Base-by-base conservation (phyloP, 129 eudicot genomes). In the Arctium lappa region DNA sequence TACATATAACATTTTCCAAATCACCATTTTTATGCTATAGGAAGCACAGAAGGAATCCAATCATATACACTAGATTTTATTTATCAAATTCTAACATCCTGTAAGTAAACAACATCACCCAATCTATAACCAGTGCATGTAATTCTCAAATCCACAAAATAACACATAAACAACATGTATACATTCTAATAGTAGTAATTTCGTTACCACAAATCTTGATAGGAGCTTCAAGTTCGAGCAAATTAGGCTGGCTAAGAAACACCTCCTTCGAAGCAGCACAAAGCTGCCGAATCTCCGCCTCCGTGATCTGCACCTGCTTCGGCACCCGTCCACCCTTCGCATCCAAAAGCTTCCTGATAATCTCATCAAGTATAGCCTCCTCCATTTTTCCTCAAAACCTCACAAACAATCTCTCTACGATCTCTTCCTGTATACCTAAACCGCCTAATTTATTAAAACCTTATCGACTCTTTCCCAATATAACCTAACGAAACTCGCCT, bases 211-310 rank as follows among this genome's bases (percentile, higher is more conserved):
- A 92, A 76, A 92, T 92, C 88, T 92, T 92, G 46, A 92, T 92
- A 34, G 97, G 97, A 86, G 97, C 97, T 81, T 92, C 97, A 31
- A 92, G 93, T 79, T 92, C 97, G 1, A 92, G 94, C 85, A 92
- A 89, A 76, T 90, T 92, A 70, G 97, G 97, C 78, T 92, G 97
- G 50, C 91, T 83, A 4, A 92, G 89, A 77, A 92, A 92, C 33
- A 92, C 85, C 46, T 89, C 97, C 85, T 86, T 92, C 44, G 97
- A 85, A 11, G 90, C 85, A 37, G 75, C 77, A 81, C 97, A 92
- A 12, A 92, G 89, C 86, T 86, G 93, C 68, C 86, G 66, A 33
- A 92, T 92, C 82, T 92, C 97, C 69, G 90, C 69, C 87, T 91
- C 96, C n/a, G 87, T 85, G 6, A 91, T 83, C 84, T 86, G 89